phyloP scores from a whole-genome alignment of 2,329 filamentous ascomycete species.

The Penicillium occitanis region DNA sequence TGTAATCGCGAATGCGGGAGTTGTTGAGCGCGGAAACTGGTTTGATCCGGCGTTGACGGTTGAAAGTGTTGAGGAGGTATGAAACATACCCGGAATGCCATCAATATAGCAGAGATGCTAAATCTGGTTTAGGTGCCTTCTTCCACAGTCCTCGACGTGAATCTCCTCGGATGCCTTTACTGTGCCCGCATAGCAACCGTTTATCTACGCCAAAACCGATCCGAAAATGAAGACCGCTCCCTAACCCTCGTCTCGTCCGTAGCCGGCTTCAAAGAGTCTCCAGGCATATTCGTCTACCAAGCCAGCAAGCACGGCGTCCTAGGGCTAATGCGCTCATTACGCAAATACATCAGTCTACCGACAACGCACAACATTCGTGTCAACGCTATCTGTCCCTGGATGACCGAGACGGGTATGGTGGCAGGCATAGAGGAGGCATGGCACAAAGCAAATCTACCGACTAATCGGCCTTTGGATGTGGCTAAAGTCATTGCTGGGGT shows the following conservation, averaged over 20 bases:
- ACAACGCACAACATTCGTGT: neutral
- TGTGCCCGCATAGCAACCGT: neutral
- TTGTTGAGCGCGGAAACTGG: neutral
- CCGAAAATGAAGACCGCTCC: neutral
- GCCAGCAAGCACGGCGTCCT: neutral
- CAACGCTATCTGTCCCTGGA: neutral
- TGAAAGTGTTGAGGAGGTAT: neutral
- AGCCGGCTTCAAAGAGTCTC: conserved; percentile 1
- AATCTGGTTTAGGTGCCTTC: neutral
- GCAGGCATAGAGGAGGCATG: neutral
- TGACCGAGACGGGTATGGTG: neutral
- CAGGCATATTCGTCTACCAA: neutral
- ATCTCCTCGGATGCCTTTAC: neutral
- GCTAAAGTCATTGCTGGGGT: neutral
- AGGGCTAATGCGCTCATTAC: neutral
- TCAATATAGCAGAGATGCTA: neutral
- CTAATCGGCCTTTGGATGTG: neutral
- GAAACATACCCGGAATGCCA: neutral
- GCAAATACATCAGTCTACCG: neutral
- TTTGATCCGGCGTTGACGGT: neutral
- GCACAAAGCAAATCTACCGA: neutral
- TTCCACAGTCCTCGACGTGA: neutral
- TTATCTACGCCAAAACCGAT: neutral
- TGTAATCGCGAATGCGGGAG: neutral
- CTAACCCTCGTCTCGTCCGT: neutral